Percentiles rank a stretch among this genome's conserved stretches.
Conservation (phyloP, 108 stramenopile genomes). For the Cyclotella baltica region DNA sequence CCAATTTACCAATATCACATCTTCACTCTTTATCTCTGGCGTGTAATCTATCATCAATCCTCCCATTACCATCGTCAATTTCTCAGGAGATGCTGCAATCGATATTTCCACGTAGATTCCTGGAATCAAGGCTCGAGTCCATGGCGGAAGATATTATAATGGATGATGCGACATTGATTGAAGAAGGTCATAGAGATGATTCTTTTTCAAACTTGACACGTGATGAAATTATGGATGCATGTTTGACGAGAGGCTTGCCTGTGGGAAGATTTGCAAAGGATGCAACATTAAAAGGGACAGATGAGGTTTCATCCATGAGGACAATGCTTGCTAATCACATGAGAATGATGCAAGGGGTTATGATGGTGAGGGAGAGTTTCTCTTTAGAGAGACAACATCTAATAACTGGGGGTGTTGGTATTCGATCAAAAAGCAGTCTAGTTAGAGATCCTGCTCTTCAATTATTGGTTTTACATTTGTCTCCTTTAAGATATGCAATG, state of each 20-base stretch:
- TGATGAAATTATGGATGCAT: conserved; percentile 7
- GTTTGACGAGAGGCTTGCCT: conserved; percentile 14
- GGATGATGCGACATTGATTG: conserved; percentile 40
- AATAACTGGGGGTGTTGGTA: background rate
- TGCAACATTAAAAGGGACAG: background rate
- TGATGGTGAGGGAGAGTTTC: background rate
- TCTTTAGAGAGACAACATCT: background rate
- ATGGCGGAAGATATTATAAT: conserved; percentile 40
- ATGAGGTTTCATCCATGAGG: conserved; percentile 26
- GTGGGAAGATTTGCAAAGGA: conserved; percentile 10
- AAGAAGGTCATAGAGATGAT: conserved; percentile 29
- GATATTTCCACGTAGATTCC: conserved; percentile 20
- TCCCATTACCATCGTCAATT: conserved; percentile 20
- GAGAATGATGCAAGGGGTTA: conserved; percentile 38
- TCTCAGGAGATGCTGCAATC: conserved; percentile 24
- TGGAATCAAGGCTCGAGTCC: conserved; percentile 14
- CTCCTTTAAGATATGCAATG: conserved; percentile 35
- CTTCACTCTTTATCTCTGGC: conserved; percentile 38
- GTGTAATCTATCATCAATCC: conserved; percentile 26
- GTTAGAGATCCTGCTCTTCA: conserved; percentile 36
- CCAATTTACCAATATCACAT: conserved; percentile 32
- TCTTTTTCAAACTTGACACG: conserved; percentile 19
- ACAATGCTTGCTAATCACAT: conserved; percentile 37
- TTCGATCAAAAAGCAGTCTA: conserved; percentile 31
- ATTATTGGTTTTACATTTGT: conserved; percentile 44